These are phyloP conservation scores for Entomortierella lignicola DNA, from an alignment of 192 early-diverging fungal genomes.

Conservation along the genomic window DNA sequence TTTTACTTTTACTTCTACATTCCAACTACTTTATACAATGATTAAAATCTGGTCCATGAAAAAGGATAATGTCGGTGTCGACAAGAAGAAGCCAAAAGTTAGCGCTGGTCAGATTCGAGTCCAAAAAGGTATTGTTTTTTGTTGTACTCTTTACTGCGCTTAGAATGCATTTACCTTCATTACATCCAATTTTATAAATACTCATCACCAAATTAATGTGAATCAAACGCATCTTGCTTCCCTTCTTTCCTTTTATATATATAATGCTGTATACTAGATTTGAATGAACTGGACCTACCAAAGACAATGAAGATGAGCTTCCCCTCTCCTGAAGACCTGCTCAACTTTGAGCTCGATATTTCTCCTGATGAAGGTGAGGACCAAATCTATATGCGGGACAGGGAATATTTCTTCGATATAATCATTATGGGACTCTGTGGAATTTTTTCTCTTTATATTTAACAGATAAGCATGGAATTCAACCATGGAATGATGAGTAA, in stretches of 20 bases:
- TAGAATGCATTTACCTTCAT: not conserved
- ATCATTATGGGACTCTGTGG: no score
- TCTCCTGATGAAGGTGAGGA: conserved; percentile 85
- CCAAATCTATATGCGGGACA: conserved; percentile 7
- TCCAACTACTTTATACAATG: conserved; percentile 60
- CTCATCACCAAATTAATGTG: no score
- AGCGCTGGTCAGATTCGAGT: conserved; percentile 90
- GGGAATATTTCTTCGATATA: not conserved
- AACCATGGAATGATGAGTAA: no score
- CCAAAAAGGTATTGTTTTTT: conserved; percentile 99
- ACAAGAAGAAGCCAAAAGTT: conserved; percentile 81
- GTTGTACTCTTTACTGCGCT: conserved; percentile 4
- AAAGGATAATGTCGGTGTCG: conserved; percentile 77
- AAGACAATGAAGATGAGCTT: conserved; percentile 80
- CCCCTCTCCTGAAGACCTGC: conserved; percentile 81
- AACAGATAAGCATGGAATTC: not conserved
- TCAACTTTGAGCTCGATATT: conserved; percentile 86
- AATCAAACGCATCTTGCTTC: no score
- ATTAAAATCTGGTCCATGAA: conserved; percentile 93
- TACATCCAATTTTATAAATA: no score
- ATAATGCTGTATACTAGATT: conserved; percentile 65
- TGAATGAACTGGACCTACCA: conserved; percentile 84
- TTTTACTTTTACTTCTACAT: not conserved
- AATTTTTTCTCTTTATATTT: no score
- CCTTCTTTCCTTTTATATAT: not conserved